Evolutionary conservation across 78 protist genomes (phyloP), one percentile per base, ranked within the genome.

Genomic region (Chrysochromulina tobinii): DNA sequence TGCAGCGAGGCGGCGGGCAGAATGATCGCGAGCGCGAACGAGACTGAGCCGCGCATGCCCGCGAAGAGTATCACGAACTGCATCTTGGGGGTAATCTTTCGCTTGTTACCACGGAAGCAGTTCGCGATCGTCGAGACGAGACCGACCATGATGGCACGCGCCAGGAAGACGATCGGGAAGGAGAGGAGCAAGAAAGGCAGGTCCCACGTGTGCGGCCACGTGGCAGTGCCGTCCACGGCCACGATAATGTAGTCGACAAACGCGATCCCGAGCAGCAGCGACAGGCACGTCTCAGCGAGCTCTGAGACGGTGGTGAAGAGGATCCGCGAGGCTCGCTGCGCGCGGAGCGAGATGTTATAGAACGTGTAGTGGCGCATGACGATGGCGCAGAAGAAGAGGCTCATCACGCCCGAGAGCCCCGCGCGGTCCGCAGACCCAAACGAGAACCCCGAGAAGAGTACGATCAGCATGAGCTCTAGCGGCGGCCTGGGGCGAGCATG

Each of bases 1-100:
- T 72, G 54, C 23, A 38, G 55, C 53, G n/a, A 14, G 54, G 81
- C 5, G 27, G 38, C 84, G 84, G 38, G 58, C 3, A 75, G 84
- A 25, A 57, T 75, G n/a, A 75, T 75, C 11, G 84, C 84, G 57
- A 75, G 84, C 38, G 84, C 84, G 17, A 75, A 75, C 12, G 84
- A 48, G 84, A 75, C 17, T 3, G 58, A 55, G 57, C 84, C 84
- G 5, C 84, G 84, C 58, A 75, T 17, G 14, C 84, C 84, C 57
- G 57, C 14, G 9, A 14, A 75, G 58, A 27, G 27, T 14, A 69
- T 27, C 12, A 69, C 79, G 50, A 69, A 3, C 79, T 69, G 79
- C 79, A 69, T 69, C 64, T 59, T 12, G 64, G 8, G 8, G 64
- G 64, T 59, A 12, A 59, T 59, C 14, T 59, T 7, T 59, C 14